Evolutionary conservation across 192 early-diverging fungal genomes (phyloP).

Genomic region (Coemansia sp.): DNA sequence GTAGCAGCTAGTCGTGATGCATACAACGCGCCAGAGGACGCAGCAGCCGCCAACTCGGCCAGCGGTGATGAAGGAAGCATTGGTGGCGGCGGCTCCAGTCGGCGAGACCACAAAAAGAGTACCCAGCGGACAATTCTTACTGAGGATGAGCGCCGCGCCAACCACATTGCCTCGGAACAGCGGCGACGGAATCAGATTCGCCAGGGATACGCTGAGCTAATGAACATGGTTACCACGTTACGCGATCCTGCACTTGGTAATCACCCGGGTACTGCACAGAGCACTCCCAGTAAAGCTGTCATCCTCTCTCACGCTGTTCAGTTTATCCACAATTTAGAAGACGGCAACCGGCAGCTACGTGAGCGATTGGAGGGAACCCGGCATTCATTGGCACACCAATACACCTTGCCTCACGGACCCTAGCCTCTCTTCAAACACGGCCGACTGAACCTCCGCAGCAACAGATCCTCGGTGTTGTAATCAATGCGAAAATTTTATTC

Average conservation of each 20-base stretch:
- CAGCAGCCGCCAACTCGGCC: not conserved
- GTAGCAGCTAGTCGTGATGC: not conserved
- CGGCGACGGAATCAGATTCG: constrained; percentile 89
- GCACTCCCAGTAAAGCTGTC: constrained; percentile 79
- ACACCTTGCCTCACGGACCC: constrained; percentile 10
- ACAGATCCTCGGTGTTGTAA: not conserved
- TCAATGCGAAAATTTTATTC: not conserved
- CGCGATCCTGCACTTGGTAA: constrained; percentile 49
- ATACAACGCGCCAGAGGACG: not conserved
- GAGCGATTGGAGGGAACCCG: constrained; percentile 35
- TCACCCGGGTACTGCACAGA: constrained; percentile 60
- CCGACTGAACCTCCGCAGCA: constrained; percentile 17
- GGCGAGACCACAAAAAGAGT: constrained; percentile 35
- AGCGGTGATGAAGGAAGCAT: not conserved
- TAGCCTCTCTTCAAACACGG: constrained; percentile 12
- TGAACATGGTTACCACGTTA: constrained; percentile 80
- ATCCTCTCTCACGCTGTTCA: constrained; percentile 83
- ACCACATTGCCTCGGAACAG: constrained; percentile 96
- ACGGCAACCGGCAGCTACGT: constrained; percentile 46
- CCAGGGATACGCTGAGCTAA: constrained; percentile 84
- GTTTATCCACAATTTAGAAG: constrained; percentile 59
- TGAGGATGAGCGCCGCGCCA: constrained; percentile 87
- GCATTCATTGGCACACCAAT: constrained; percentile 16
- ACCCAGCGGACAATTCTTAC: constrained; percentile 66
- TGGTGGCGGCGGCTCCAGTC: constrained; percentile 5